Percentiles rank a stretch among this genome's conserved stretches.
Conservation (phyloP, 2,329 filamentous ascomycete species). For the Apiospora hydei region DNA sequence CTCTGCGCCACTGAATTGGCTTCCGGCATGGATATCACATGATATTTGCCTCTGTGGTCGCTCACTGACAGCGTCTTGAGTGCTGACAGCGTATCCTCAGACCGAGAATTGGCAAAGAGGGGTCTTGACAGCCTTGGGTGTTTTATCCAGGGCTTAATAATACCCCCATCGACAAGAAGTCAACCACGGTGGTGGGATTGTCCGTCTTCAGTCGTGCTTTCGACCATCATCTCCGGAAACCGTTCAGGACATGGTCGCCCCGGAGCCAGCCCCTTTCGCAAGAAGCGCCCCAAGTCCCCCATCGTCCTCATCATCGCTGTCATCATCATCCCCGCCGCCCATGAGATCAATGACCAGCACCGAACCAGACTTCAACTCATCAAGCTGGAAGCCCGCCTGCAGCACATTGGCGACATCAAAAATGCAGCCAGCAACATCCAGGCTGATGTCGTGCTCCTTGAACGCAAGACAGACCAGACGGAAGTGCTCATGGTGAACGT, state of each 20-base stretch:
- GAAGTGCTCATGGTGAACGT: slow-evolving; percentile 3
- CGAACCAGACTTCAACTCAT: not conserved
- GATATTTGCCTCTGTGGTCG: not conserved
- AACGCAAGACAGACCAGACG: slow-evolving; percentile 6
- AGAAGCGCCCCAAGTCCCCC: not conserved
- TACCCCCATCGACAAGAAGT: not conserved
- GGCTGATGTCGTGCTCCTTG: slow-evolving; percentile 12
- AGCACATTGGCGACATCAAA: not conserved
- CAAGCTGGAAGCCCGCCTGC: slow-evolving; percentile 9
- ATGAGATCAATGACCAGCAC: slow-evolving; percentile 8
- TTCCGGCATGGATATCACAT: not conserved
- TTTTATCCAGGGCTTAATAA: not conserved
- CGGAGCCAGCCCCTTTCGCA: not conserved
- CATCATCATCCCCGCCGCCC: not conserved
- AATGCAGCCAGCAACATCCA: not conserved
- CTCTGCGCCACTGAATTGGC: not conserved
- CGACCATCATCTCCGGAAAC: not conserved
- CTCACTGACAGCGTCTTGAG: not conserved
- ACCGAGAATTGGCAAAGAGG: not conserved
- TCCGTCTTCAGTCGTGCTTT: not conserved
- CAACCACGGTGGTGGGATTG: not conserved
- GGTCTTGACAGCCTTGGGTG: not conserved
- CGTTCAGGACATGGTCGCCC: slow-evolving; percentile 4
- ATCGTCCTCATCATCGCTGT: not conserved
- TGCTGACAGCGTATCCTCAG: not conserved